phyloP scores from a whole-genome alignment of 495 filamentous ascomycete genomes.

The Filosporella fistucella region DNA sequence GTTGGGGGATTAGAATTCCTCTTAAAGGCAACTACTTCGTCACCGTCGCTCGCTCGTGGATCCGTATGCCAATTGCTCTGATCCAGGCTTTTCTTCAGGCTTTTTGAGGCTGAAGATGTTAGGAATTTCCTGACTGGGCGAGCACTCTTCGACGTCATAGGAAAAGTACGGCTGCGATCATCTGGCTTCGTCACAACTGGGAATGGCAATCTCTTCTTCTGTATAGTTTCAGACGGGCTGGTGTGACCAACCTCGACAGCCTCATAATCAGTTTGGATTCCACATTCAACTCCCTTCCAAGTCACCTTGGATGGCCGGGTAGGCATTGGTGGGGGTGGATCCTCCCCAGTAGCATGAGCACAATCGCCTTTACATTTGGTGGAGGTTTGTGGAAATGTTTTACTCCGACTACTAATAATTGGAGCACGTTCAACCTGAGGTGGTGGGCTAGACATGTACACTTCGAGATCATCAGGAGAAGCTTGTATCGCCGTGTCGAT shows the following conservation, averaged over 20 bases:
- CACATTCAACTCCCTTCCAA: not conserved
- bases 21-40: too few species aligned
- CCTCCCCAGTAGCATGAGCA: too few species aligned
- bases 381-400: conserved; percentile 1
- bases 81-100: not conserved
- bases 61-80: not conserved
- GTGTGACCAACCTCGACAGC: not conserved
- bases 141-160: not conserved
- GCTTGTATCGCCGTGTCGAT: too few species aligned
- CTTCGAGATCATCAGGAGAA: too few species aligned
- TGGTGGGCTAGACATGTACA: too few species aligned
- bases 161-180: conserved; percentile 1
- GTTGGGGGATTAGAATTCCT: not conserved
- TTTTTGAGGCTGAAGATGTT: not conserved
- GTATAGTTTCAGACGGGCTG: not conserved
- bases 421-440: not conserved
- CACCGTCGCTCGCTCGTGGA: too few species aligned
- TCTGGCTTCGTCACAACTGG: not conserved
- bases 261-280: not conserved
- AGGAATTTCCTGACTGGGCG: not conserved
- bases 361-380: conserved; percentile 8
- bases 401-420: not conserved
- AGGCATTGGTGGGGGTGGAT: not conserved
- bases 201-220: not conserved
- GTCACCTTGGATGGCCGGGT: not conserved